Conservation (phyloP, 73 alveolate genomes). For the Tetrahymena malaccensis region DNA sequence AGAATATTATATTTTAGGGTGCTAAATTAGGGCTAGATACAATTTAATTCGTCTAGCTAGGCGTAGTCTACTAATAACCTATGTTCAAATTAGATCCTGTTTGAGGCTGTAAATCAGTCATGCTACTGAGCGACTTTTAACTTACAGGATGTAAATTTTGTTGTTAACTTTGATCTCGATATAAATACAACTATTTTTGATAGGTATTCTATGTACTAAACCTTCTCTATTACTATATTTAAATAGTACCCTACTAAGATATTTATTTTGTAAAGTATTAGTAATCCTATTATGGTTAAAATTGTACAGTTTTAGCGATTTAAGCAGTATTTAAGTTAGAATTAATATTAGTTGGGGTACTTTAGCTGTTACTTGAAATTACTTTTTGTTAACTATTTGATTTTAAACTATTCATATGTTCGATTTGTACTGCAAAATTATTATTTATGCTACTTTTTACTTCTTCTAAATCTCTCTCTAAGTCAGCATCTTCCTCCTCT, state of each 20-base stretch:
- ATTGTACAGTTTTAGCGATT: neutral
- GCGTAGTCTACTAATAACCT: neutral
- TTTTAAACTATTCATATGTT: neutral
- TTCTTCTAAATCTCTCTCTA: neutral
- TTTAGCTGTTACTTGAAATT: neutral
- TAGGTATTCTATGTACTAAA: neutral
- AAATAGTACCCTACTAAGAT: neutral
- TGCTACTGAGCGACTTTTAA: neutral
- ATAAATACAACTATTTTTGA: neutral
- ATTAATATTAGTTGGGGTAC: neutral
- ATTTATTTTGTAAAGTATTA: no score
- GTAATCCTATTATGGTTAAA: neutral
- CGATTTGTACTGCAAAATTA: neutral
- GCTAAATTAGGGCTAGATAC: neutral
- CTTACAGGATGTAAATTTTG: neutral
- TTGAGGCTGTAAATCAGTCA: neutral
- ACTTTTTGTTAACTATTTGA: neutral
- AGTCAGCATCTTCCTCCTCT: neutral
- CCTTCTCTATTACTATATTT: neutral
- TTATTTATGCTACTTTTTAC: neutral
- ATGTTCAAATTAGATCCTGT: neutral
- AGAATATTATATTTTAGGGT: neutral
- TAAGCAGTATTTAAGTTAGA: neutral
- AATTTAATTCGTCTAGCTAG: neutral
- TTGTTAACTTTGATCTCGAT: neutral